Conservation (phyloP, 768 basidiomycete genomes). For the Lactarius quietus region DNA sequence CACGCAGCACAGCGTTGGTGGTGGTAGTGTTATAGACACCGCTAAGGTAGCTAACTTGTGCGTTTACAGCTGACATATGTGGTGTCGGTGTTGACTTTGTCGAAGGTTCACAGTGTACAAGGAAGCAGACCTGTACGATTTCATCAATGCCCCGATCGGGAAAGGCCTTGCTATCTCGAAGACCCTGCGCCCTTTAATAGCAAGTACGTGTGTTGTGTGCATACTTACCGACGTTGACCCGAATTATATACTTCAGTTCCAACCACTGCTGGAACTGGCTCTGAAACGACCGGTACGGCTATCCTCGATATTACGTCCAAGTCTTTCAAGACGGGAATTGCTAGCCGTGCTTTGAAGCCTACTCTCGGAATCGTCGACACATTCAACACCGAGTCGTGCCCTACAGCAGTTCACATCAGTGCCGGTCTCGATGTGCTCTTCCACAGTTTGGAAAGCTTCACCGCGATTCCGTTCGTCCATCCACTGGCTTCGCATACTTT, state of each 20-base stretch:
- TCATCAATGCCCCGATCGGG: conserved; percentile 94
- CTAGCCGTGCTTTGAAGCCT: conserved; percentile 87
- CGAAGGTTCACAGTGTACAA: conserved; percentile 83
- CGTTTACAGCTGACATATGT: conserved; percentile 23
- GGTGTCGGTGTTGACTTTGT: conserved; percentile 13
- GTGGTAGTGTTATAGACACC: conserved; percentile 94
- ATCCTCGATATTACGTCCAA: conserved; percentile 90
- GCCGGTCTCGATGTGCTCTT: conserved; percentile 95
- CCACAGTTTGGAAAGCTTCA: conserved; percentile 93
- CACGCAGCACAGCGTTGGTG: conserved; percentile 61
- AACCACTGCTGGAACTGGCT: conserved; percentile 84
- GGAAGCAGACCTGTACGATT: conserved; percentile 91
- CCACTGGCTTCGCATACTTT: neutral
- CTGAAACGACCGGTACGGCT: conserved; percentile 92
- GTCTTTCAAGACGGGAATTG: conserved; percentile 96
- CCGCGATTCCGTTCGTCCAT: conserved; percentile 76
- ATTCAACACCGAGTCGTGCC: conserved; percentile 86
- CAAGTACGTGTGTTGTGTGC: conserved; percentile 42
- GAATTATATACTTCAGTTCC: conserved; percentile 42
- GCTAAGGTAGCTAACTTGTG: conserved; percentile 93
- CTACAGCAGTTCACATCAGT: conserved; percentile 89
- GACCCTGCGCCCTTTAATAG: conserved; percentile 78
- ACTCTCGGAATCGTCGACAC: conserved; percentile 80
- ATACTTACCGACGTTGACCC: neutral
- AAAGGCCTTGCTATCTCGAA: conserved; percentile 82